A percentile compares a stretch with the other conserved stretches of the same genome.
phyloP scores from a whole-genome alignment of 106 monocot species.

The Dendrobium chrysotoxum region DNA sequence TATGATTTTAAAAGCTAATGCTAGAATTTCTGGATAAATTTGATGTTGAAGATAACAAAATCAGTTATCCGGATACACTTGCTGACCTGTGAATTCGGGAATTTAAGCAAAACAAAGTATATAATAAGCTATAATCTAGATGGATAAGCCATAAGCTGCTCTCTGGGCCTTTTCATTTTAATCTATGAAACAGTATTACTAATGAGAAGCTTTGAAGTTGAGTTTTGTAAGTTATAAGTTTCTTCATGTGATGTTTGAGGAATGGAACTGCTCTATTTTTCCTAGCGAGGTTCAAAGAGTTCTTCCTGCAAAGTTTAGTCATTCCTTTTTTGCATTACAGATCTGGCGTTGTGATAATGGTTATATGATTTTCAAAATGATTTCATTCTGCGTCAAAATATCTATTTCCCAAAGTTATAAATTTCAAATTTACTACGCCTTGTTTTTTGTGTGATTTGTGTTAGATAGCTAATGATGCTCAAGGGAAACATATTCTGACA shows the following conservation, averaged over 20 bases:
- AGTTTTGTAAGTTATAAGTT: not conserved
- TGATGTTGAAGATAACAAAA: not conserved
- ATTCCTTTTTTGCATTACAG: not conserved
- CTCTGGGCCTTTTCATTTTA: not conserved
- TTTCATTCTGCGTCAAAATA: not conserved
- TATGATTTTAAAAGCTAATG: not conserved
- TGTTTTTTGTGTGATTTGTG: not conserved
- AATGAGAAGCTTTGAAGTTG: not conserved
- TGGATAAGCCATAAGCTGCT: not conserved
- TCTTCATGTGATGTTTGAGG: not conserved
- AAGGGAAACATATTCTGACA: constrained; percentile 54
- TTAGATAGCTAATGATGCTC: constrained; percentile 83
- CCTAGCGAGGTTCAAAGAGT: not conserved
- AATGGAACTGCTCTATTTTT: not conserved
- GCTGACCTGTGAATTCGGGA: not conserved
- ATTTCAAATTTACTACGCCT: not conserved
- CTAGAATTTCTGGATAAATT: not conserved
- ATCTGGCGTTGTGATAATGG: not conserved
- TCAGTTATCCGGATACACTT: not conserved
- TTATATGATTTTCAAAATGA: not conserved
- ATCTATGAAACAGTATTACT: not conserved
- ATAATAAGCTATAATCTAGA: not conserved
- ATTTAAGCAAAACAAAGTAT: not conserved
- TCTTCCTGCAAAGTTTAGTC: not conserved
- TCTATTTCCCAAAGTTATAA: not conserved